Base-by-base conservation (phyloP, 345 rosid species). In the Eucalyptus tenuipes region DNA sequence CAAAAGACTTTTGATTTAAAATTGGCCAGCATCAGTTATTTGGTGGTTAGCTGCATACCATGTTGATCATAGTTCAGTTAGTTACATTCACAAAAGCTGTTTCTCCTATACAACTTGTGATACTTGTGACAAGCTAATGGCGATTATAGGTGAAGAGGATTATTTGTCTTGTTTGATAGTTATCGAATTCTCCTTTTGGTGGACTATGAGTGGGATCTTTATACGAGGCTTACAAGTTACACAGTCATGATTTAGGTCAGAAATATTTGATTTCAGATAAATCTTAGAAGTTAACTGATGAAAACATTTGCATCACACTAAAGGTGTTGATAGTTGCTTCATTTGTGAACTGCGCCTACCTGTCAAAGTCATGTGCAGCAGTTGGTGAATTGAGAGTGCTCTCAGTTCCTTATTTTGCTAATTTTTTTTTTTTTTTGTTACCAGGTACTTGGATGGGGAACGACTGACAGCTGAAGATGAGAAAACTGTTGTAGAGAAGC, bases 391-490 rank as follows among this genome's bases (percentile, higher is more conserved):
- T 47, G 82, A 61, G 53, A 29, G 53, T 87, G 84, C 52, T 47
- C 10, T 87, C 24, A 3, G 79, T 87, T 44, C 57, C 88, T 49
- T n/a, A 37, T 66, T 68, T 87, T 47, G 52, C 49, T n/a, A 31
- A 4, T 33, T 47, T 90, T 75, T 86, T 81, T 87, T 17, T 37
- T 55, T 89, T 90, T 50, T 89, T 88, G 84, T 86, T 90, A 85
- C 37, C 87, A 97, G 98, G 93, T 96, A 96, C 89, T 87, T 90
- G 92, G 97, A 97, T 90, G 98, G 99, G 86, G 94, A 92, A 90
- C 93, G 89, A 52, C 92, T 96, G 88, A 92, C 94, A 37, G 92
- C 59, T 88, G 97, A 95, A 86, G 97, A 96, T 86, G 97, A 96
- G 92, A 90, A 91, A 88, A 68, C 89, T 90, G 92, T 95, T 86